Base-by-base conservation (phyloP, 2,329 filamentous ascomycete species). In the Fusarium austroafricanum region DNA sequence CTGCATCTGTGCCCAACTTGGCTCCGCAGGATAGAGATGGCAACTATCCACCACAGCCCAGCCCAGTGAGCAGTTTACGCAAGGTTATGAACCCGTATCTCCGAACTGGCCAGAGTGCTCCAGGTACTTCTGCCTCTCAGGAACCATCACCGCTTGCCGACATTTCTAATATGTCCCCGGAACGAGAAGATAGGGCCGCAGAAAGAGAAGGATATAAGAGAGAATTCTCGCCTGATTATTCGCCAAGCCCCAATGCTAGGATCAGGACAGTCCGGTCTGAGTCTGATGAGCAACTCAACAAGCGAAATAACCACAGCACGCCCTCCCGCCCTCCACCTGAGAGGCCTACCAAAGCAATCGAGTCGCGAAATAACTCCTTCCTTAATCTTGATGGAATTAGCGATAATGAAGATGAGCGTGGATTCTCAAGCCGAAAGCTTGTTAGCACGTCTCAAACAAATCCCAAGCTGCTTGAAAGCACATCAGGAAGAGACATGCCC, bases 41-140 rank as follows among this genome's bases (percentile, higher is more conserved):
- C 29, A 72, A 72, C 28, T 68, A 73, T 6, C 77, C 79, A 50
- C 75, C 79, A 11, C 79, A 83, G 65, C 82, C 82, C 37, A 93
- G 88, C 73, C 89, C 92, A 17, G 87, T 91, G 37, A 96, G 92
- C 76, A 97, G 93, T 79, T 82, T 97, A 70, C 88, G 92, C 61
- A 88, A 92, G 79, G 92, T 92, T 52, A 97, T 97, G 93, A 92
- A 91, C 79, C 93, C 92, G 9, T 97, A 93, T 76, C 81, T 97
- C 20, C 80, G 79, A 54, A 75, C 72, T 31, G 79, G 75, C 54
- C 74, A 75, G 8, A 63, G 59, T 31, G 64, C 66, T 15, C 71
- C 71, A 18, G 70, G 75, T 14, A 70, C 73, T 10, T 69, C 75
- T 4, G 73, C 49, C n/a, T 40, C 57, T n/a, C 72, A 74, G 56